Conservation (phyloP, 352 stramenopile genomes). For the Phytophthora hibernalis region DNA sequence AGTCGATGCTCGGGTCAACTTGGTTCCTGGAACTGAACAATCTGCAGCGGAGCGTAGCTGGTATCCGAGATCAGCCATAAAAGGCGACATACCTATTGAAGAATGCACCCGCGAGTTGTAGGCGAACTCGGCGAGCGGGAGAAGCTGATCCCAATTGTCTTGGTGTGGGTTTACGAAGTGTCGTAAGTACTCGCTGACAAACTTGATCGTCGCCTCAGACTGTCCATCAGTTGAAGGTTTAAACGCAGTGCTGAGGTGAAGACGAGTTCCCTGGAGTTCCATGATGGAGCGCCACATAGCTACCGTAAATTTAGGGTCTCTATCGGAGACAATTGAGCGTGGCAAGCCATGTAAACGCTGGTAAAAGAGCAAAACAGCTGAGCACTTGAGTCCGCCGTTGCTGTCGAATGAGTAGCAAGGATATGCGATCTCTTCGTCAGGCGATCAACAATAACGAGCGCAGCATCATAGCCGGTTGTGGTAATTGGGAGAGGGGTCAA, state of each 20-base stretch:
- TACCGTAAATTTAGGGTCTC: conserved; percentile 14
- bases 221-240: conserved; percentile 21
- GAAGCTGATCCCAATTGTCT: not conserved
- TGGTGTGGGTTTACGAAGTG: conserved; percentile 8
- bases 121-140: conserved; percentile 1
- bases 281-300: not conserved
- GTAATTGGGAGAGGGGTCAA: not conserved
- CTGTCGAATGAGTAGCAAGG: not conserved
- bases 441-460: conserved; percentile 19
- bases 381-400: not conserved
- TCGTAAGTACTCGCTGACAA: conserved; percentile 2
- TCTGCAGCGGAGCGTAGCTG: not conserved
- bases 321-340: conserved; percentile 5
- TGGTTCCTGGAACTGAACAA: not conserved
- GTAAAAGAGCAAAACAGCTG: conserved; percentile 19
- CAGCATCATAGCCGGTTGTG: not conserved
- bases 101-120: conserved; percentile 4
- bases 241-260: conserved; percentile 17
- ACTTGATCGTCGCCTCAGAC: conserved; percentile 17
- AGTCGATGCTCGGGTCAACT: not conserved
- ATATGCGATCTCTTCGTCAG: conserved; percentile 22
- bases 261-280: conserved; percentile 5
- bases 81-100: conserved; percentile 4
- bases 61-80: conserved; percentile 6
- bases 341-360: conserved; percentile 14